These are phyloP conservation scores for Aspergillus bertholletiae DNA, from an alignment of 495 filamentous ascomycete genomes.

Conservation along the genomic window DNA sequence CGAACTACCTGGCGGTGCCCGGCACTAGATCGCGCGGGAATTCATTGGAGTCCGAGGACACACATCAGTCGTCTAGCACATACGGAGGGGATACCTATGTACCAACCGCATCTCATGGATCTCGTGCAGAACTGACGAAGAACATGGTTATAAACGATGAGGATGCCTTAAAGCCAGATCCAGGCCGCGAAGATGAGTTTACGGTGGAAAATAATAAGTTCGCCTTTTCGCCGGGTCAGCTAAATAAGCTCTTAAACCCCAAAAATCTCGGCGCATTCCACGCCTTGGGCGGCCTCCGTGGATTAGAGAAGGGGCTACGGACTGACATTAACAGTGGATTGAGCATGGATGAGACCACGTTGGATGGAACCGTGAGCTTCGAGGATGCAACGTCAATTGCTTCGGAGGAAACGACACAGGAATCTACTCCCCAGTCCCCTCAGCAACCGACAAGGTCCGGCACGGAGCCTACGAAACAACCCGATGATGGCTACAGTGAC, in stretches of 20 bases:
- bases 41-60: conserved; percentile 60
- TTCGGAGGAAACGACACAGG: conserved; percentile 23
- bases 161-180: conserved; percentile 65
- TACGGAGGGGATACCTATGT: conserved; percentile 51
- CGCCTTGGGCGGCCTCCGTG: conserved; percentile 72
- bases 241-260: conserved; percentile 76
- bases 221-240: conserved; percentile 76
- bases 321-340: conserved; percentile 66
- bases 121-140: conserved; percentile 36
- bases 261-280: conserved; percentile 76
- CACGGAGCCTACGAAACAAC: conserved; percentile 18
- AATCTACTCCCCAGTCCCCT: conserved; percentile 23
- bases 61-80: conserved; percentile 44
- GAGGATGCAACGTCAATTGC: conserved; percentile 52
- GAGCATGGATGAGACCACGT: conserved; percentile 65
- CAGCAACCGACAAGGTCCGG: conserved; percentile 25
- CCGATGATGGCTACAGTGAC: conserved; percentile 51
- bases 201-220: conserved; percentile 73
- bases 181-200: conserved; percentile 69
- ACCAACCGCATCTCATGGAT: conserved; percentile 29
- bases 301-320: conserved; percentile 72
- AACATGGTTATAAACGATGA: conserved; percentile 46
- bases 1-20: conserved; percentile 62
- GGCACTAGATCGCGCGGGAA: conserved; percentile 59
- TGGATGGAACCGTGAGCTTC: conserved; percentile 66